Conservation (phyloP, 768 basidiomycete genomes). For the Nidularia sp. region DNA sequence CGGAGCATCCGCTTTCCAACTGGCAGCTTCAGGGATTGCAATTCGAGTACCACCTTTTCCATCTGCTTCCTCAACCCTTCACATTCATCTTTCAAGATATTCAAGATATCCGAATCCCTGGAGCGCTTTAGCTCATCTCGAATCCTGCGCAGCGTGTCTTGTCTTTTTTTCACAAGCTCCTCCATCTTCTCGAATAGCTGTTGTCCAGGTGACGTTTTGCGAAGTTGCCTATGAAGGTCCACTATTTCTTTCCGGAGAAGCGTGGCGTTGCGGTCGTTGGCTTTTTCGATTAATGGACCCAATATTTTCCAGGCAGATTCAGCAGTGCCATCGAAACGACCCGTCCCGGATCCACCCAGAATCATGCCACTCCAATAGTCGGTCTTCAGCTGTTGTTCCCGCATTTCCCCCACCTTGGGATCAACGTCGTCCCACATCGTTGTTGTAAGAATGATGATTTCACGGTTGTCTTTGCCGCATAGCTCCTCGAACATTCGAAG, state of each 20-base stretch:
- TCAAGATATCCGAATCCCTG: background rate
- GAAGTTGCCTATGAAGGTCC: background rate
- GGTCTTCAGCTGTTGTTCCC: conserved; percentile 4
- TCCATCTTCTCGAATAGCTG: background rate
- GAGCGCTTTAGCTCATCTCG: background rate
- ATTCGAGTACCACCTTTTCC: background rate
- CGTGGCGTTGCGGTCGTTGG: background rate
- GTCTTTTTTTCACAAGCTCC: background rate
- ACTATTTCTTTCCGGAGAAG: background rate
- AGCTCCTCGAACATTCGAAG: conserved; percentile 10
- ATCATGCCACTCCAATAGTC: conserved; percentile 6
- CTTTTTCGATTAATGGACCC: conserved; percentile 1
- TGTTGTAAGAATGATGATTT: conserved; percentile 10
- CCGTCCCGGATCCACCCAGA: conserved; percentile 6
- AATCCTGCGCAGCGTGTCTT: background rate
- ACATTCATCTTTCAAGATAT: background rate
- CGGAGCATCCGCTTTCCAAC: background rate
- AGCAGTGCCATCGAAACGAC: conserved; percentile 3
- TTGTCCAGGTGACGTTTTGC: background rate
- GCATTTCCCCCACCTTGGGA: background rate
- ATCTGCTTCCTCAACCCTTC: background rate
- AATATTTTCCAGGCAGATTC: conserved; percentile 10
- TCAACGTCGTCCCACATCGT: conserved; percentile 12
- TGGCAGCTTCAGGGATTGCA: background rate
- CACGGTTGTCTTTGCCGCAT: conserved; percentile 4